Evolutionary conservation across 768 basidiomycete genomes (phyloP).

Genomic region (Dioszegia hungarica): DNA sequence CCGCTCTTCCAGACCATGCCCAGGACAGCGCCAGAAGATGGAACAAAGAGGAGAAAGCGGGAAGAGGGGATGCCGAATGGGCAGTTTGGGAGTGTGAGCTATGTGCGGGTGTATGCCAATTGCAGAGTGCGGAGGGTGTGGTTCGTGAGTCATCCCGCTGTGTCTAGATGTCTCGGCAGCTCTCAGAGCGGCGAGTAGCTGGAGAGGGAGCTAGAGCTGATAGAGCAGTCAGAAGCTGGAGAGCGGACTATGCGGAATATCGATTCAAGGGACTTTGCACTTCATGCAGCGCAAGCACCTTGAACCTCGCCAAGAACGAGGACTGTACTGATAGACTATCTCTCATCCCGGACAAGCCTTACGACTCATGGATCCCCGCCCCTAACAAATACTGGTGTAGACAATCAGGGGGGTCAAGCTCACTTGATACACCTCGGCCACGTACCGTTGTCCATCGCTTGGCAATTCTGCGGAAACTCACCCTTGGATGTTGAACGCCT

Average conservation of each 20-base stretch:
- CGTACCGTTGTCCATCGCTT: too few species aligned
- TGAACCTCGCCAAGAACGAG: neutral
- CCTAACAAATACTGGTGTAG: too few species aligned
- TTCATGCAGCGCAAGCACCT: neutral
- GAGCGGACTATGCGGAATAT: slow-evolving; percentile 22
- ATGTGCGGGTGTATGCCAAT: slow-evolving; percentile 45
- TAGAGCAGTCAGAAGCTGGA: slow-evolving; percentile 26
- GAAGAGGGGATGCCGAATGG: slow-evolving; percentile 21
- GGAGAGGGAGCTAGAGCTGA: slow-evolving; percentile 27
- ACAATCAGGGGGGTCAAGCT: too few species aligned
- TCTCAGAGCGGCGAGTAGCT: slow-evolving; percentile 16
- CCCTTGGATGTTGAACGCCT: too few species aligned
- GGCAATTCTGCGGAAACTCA: too few species aligned
- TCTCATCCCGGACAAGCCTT: neutral
- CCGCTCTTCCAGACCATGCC: slow-evolving; percentile 34
- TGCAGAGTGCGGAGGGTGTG: slow-evolving; percentile 43
- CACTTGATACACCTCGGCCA: too few species aligned
- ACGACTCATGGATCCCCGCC: too few species aligned
- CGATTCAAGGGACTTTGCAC: slow-evolving; percentile 1
- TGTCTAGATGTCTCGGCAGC: neutral
- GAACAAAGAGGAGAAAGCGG: slow-evolving; percentile 1
- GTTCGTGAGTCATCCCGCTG: slow-evolving; percentile 31
- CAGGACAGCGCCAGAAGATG: slow-evolving; percentile 1
- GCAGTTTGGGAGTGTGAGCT: slow-evolving; percentile 24
- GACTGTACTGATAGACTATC: too few species aligned